These are phyloP conservation scores for Acacia confusa DNA, from an alignment of 306 rosid genomes.

Conservation along the genomic window DNA sequence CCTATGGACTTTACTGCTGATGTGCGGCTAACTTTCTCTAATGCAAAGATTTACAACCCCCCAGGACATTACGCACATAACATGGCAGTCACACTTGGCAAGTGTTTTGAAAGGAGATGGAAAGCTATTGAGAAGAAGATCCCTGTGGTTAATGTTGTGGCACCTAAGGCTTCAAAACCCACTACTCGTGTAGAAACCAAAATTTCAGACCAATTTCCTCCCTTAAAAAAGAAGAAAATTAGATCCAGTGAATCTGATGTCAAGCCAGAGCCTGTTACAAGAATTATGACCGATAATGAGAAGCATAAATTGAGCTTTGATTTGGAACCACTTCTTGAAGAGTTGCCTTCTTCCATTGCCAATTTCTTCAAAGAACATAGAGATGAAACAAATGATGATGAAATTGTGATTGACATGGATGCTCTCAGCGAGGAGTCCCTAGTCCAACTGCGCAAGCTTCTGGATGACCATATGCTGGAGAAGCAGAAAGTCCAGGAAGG, in stretches of 20 bases:
- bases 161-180: constrained; percentile 43
- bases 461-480: background rate
- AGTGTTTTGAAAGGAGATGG: background rate
- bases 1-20: constrained; percentile 73
- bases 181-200: constrained; percentile 31
- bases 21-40: constrained; percentile 76
- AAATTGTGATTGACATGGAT: background rate
- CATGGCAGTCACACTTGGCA: background rate
- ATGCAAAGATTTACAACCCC: constrained; percentile 86
- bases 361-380: background rate
- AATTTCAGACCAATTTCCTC: constrained; percentile 31
- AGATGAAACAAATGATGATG: background rate
- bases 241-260: constrained; percentile 11
- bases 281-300: background rate
- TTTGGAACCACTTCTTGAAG: background rate
- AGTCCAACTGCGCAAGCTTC: background rate
- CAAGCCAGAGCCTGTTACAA: constrained; percentile 25
- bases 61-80: constrained; percentile 54
- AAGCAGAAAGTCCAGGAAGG: background rate
- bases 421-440: background rate
- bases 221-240: constrained; percentile 43
- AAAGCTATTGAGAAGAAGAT: background rate
- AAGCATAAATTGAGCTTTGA: background rate
- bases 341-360: background rate
- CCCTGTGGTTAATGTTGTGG: constrained; percentile 44